A percentile compares a stretch with the other conserved stretches of the same genome.
These are phyloP conservation scores for Astragalus glycyphyllos DNA, from an alignment of 306 rosid species.

Conservation along the genomic window DNA sequence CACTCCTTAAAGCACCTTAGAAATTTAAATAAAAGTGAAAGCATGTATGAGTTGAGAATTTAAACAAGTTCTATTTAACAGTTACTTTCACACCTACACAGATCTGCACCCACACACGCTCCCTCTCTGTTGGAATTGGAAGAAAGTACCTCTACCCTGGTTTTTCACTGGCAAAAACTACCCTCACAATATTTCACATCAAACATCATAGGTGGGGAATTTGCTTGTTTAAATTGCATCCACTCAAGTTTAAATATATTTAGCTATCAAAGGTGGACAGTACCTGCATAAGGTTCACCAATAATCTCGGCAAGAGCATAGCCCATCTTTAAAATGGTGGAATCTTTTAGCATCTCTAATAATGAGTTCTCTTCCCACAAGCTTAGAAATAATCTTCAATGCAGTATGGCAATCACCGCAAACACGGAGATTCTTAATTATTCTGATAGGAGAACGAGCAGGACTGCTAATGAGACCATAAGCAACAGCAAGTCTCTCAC, in stretches of 20 bases:
- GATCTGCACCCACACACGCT: too few species aligned
- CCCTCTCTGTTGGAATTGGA: too few species aligned
- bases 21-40: conserved; percentile 1
- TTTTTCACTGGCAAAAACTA: too few species aligned
- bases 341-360: conserved; percentile 31
- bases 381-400: conserved; percentile 21
- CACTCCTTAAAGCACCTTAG: background rate
- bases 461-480: conserved; percentile 71
- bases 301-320: conserved; percentile 56
- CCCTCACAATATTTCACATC: too few species aligned
- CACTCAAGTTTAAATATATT: background rate
- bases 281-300: conserved; percentile 56
- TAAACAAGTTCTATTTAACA: background rate
- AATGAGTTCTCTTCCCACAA: conserved; percentile 35
- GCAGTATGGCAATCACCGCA: conserved; percentile 34
- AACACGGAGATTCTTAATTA: conserved; percentile 51
- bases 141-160: too few species aligned
- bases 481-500: conserved; percentile 87
- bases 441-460: conserved; percentile 68
- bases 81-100: too few species aligned
- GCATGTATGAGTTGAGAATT: background rate
- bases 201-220: too few species aligned
- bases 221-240: background rate
- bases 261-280: conserved; percentile 18
- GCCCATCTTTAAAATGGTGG: conserved; percentile 51